Evolutionary conservation across 306 rosid genomes (phyloP).

Genomic region (Trifolium fragiferum): DNA sequence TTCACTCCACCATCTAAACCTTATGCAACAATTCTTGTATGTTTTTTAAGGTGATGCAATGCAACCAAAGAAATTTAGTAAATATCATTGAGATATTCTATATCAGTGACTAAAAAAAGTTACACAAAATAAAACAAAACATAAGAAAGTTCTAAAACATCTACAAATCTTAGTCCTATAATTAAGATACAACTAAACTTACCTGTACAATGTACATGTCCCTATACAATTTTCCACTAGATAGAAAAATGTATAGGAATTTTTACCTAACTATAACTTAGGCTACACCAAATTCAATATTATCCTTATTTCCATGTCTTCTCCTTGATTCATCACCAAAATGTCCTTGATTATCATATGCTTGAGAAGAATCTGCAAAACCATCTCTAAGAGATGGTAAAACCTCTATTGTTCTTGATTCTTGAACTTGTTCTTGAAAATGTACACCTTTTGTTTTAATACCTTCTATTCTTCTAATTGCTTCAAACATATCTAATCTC

Average conservation of each 20-base stretch:
- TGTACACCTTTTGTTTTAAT: slow-evolving; percentile 26
- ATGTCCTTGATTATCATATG: slow-evolving; percentile 32
- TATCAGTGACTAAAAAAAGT: background rate
- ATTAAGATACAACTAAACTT: slow-evolving; percentile 26
- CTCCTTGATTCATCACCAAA: slow-evolving; percentile 17
- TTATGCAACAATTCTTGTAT: background rate
- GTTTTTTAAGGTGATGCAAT: background rate
- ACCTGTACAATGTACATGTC: background rate
- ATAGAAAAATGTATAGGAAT: background rate
- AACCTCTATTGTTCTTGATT: slow-evolving; percentile 45
- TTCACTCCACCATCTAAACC: no score
- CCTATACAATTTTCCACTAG: slow-evolving; percentile 11
- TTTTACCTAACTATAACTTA: slow-evolving; percentile 27
- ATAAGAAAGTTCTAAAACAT: slow-evolving; percentile 18
- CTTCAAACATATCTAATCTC: slow-evolving; percentile 61
- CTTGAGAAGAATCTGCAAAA: slow-evolving; percentile 42
- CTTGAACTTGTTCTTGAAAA: slow-evolving; percentile 14
- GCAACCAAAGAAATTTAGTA: background rate
- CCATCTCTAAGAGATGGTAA: slow-evolving; percentile 52
- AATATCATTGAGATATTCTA: background rate
- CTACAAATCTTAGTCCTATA: slow-evolving; percentile 21
- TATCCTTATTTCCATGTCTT: slow-evolving; percentile 38
- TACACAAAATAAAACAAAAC: background rate
- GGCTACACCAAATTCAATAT: slow-evolving; percentile 41
- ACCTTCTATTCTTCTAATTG: slow-evolving; percentile 63